phyloP scores from a whole-genome alignment of 768 basidiomycete species.

The Leccinum disarticulatum region DNA sequence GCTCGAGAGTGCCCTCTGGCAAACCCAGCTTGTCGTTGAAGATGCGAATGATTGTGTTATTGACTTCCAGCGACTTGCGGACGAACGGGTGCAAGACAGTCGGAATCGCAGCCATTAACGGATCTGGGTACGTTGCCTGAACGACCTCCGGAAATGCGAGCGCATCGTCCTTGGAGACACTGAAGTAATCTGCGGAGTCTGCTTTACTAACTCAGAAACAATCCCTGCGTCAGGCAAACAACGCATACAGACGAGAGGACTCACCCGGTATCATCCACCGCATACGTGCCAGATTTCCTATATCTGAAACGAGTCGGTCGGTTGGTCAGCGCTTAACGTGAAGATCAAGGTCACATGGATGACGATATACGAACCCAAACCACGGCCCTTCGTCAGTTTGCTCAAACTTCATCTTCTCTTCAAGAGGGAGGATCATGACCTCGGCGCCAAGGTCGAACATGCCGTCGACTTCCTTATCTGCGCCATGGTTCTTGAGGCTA shows the following conservation, averaged over 20 bases:
- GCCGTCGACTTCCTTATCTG: not conserved
- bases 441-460: not conserved
- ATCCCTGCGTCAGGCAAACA: not conserved
- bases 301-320: not conserved
- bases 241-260: not conserved
- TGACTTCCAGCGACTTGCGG: not conserved
- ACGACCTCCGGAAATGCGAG: not conserved
- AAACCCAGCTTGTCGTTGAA: not conserved
- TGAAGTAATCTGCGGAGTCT: not conserved
- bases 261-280: not conserved
- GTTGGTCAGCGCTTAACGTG: not conserved
- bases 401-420: not conserved
- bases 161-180: not conserved
- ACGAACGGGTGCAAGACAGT: not conserved
- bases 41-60: not conserved
- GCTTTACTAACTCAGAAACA: not conserved
- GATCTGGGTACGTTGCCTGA: not conserved
- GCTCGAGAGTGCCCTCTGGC: not conserved
- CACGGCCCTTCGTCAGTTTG: not conserved
- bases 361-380: not conserved
- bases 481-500: not conserved
- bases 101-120: not conserved
- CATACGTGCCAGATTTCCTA: not conserved
- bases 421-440: not conserved
- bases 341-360: not conserved